Conservation (phyloP, 192 early-diverging fungal genomes). For the Mortierella claussenii region DNA sequence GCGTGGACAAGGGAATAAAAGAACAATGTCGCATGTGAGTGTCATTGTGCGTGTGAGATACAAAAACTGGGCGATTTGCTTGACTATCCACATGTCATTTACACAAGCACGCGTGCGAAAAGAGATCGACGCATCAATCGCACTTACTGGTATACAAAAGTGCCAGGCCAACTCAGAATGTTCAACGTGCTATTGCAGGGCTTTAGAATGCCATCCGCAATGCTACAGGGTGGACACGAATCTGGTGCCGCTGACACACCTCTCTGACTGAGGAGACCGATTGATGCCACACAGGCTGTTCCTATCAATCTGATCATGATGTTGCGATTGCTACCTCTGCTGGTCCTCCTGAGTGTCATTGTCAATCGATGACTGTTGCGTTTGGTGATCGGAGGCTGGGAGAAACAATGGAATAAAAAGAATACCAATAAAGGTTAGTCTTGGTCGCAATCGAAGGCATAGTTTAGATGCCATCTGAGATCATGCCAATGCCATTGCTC, state of each 20-base stretch:
- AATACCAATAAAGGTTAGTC: too few species aligned
- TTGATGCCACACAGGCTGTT: not conserved
- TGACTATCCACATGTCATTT: not conserved
- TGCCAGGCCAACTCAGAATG: conserved; percentile 20
- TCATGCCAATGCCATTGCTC: too few species aligned
- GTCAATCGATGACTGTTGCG: too few species aligned
- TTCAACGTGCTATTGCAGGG: conserved; percentile 8
- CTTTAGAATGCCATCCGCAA: conserved; percentile 4
- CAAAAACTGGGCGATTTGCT: too few species aligned
- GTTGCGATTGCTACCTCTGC: not conserved
- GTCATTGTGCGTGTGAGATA: too few species aligned
- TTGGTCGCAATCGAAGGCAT: too few species aligned
- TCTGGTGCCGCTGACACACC: conserved; percentile 6
- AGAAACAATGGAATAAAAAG: too few species aligned
- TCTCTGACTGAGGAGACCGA: not conserved
- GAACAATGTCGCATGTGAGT: too few species aligned
- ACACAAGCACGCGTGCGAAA: not conserved
- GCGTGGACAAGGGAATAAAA: too few species aligned
- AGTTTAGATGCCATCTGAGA: too few species aligned
- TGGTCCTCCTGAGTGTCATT: not conserved
- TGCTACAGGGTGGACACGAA: conserved; percentile 22
- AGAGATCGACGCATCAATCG: not conserved
- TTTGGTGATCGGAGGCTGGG: too few species aligned
- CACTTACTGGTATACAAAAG: conserved; percentile 27
- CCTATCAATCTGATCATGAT: too few species aligned